Conservation (phyloP, 805 yeast genomes). For the Starmerella davenportii region DNA sequence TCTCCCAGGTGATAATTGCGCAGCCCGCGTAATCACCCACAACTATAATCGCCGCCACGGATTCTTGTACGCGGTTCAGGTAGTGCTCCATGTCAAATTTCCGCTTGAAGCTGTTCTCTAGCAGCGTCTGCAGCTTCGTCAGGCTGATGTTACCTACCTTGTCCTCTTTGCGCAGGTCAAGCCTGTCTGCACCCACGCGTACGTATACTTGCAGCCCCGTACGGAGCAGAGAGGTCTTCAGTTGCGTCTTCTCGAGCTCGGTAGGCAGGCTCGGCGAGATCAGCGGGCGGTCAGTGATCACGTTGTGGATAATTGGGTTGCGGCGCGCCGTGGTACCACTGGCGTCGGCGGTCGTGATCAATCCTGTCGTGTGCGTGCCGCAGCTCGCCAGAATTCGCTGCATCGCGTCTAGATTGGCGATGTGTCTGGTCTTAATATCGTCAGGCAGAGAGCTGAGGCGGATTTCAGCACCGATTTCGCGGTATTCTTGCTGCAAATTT, state of each 20-base stretch:
- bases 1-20: conserved; percentile 79
- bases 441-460: conserved; percentile 24
- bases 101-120: conserved; percentile 66
- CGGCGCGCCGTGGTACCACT: conserved; percentile 37
- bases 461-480: conserved; percentile 46
- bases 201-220: conserved; percentile 49
- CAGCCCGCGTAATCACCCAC: conserved; percentile 94
- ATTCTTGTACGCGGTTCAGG: conserved; percentile 42
- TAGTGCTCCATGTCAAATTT: conserved; percentile 50
- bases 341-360: conserved; percentile 67
- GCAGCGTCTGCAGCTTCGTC: conserved; percentile 36
- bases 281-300: conserved; percentile 78
- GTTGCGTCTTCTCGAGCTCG: conserved; percentile 32
- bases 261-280: conserved; percentile 83
- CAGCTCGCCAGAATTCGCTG: conserved; percentile 33
- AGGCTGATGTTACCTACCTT: conserved; percentile 33
- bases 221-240: conserved; percentile 63
- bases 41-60: conserved; percentile 58
- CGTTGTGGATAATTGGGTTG: conserved; percentile 79
- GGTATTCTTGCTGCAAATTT: conserved; percentile 66
- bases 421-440: conserved; percentile 28
- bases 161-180: conserved; percentile 27
- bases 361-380: conserved; percentile 50
- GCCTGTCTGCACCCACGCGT: conserved; percentile 17
- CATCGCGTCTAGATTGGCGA: conserved; percentile 53